A percentile compares a stretch with the other conserved stretches of the same genome.
These are phyloP conservation scores for Nidula microcarpa DNA, from an alignment of 768 basidiomycete species.

Conservation along the genomic window DNA sequence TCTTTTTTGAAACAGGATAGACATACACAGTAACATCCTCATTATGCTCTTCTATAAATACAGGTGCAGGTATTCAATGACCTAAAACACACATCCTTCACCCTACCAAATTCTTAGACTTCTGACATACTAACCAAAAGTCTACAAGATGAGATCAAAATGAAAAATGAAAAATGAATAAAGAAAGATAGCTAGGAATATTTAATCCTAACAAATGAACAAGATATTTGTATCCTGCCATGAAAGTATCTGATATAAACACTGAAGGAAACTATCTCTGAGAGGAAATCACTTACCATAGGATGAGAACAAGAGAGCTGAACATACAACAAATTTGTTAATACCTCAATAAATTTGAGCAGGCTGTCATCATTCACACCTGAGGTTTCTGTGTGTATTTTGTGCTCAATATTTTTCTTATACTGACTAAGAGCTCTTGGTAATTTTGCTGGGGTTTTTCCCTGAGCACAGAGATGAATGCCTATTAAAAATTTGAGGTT, in stretches of 20 bases:
- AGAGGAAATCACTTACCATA: conserved; percentile 10
- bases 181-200: too few relatives aligned
- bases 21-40: too few relatives aligned
- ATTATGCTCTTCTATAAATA: too few relatives aligned
- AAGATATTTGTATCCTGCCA: not conserved
- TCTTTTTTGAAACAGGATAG: too few relatives aligned
- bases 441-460: conserved; percentile 36
- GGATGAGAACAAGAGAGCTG: conserved; percentile 29
- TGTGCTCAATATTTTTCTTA: conserved; percentile 32
- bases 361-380: conserved; percentile 15
- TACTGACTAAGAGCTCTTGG: conserved; percentile 34
- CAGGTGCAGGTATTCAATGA: too few relatives aligned
- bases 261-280: too few relatives aligned
- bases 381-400: conserved; percentile 44
- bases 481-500: too few relatives aligned
- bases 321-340: not conserved
- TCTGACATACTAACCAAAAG: too few relatives aligned
- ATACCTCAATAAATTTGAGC: not conserved
- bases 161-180: too few relatives aligned
- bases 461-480: not conserved
- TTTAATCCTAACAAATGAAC: not conserved
- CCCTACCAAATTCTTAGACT: too few relatives aligned
- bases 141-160: too few relatives aligned
- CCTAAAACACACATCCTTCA: too few relatives aligned
- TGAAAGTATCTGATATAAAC: not conserved